Base-by-base conservation (phyloP, 192 early-diverging fungal species). In the Paraglomus brasilianum region DNA sequence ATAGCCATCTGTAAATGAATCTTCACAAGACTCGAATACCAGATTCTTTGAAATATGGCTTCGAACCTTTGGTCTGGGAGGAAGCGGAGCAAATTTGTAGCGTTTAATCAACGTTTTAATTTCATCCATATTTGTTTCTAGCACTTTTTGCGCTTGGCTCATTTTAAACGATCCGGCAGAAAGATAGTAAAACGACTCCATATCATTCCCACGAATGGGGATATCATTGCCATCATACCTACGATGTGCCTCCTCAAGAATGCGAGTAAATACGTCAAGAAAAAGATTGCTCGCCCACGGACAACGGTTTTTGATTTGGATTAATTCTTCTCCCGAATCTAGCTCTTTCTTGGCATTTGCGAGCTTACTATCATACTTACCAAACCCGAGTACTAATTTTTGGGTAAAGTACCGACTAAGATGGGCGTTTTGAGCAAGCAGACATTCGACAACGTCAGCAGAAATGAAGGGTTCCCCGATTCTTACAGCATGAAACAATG, bases 401-500 rank as follows among this genome's bases (percentile, higher is more conserved):
- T 66, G 64, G 0, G 52, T 24, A 48, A 66, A 66, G 14, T 66
- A 66, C 13, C 49, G 22, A 40, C 48, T 47, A 0, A 64, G n/a
- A 4, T 47, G 44, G 0, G 8, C 62, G 5, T 30, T 22, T 19
- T 19, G n/a, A 17, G 48, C 5, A 22, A 66, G 5, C 14, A 51
- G 15, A 9, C 24, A 17, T 5, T 44, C n/a, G 42, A 51, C 40
- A 0, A 66, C 36, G 1, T 24, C 24, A 0, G 24, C 6, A 0
- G 22, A 38, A 4, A 51, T 49, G 19, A 51, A 49, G 11, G 6
- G n/a, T 10, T 22, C 14, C 0, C 64, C 64, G 1, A 66, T 17
- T 21, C 64, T 66, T 8, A 66, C 36, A 1, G 64, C 49, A 40
- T 66, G 38, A 21, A 66, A 66, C 6, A 66, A 11, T n/a, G 64